These are phyloP conservation scores for Phytophthora hybrid DNA, from an alignment of 352 stramenopile genomes.

Conservation along the genomic window DNA sequence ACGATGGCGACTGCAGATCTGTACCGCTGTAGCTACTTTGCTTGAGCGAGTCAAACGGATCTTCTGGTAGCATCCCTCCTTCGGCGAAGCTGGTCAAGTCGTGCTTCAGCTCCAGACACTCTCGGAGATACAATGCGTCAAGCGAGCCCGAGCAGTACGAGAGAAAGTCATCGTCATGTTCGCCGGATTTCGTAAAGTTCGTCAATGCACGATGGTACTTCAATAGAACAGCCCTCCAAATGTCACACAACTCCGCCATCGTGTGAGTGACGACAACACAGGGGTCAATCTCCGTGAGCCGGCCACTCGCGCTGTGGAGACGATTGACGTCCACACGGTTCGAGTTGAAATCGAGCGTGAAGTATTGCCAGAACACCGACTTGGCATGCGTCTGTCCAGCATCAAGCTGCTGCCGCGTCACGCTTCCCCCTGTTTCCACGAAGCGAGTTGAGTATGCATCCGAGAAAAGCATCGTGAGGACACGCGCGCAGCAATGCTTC, in stretches of 20 bases:
- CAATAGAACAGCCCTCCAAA: not conserved
- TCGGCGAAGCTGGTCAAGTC: slow-evolving; percentile 12
- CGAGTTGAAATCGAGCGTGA: not conserved
- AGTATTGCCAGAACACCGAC: slow-evolving; percentile 13
- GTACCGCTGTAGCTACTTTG: too few species aligned
- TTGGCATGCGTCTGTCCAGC: slow-evolving; percentile 15
- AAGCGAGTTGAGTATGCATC: not conserved
- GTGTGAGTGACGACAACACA: not conserved
- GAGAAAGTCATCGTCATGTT: slow-evolving; percentile 12
- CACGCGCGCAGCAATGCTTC: not conserved
- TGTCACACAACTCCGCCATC: not conserved
- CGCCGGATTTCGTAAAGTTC: slow-evolving; percentile 7
- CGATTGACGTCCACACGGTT: slow-evolving; percentile 11
- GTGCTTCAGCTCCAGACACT: slow-evolving; percentile 17
- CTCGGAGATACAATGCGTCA: slow-evolving; percentile 13
- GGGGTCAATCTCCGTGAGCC: not conserved
- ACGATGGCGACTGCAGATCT: too few species aligned
- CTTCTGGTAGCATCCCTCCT: slow-evolving; percentile 4
- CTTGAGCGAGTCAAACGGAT: slow-evolving; percentile 18
- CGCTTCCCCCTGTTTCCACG: not conserved
- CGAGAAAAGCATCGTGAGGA: slow-evolving; percentile 9
- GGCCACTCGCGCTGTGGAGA: not conserved
- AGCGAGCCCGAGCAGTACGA: not conserved
- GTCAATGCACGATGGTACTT: not conserved
- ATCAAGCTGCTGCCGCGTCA: slow-evolving; percentile 9